Evolutionary conservation across 1,284 basidiomycete species (phyloP), one percentile per base, ranked within the genome.

Genomic region (Phellopilus nigrolimitatus): DNA sequence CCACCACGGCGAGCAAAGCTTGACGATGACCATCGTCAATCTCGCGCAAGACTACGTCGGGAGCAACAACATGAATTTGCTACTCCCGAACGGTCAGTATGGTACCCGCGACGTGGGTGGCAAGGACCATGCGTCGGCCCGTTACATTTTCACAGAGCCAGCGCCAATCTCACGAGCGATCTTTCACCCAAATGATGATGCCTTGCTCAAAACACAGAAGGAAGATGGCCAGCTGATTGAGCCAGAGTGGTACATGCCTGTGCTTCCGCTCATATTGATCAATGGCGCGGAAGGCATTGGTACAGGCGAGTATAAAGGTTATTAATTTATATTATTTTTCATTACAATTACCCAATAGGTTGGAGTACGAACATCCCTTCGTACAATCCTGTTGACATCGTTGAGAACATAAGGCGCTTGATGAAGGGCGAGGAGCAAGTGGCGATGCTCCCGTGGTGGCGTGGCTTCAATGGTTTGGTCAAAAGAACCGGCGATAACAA

Each of bases 251-350:
- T 99, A 97, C 66, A 78, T 98, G 68, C 95, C 97, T 13, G 72
- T 94, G 17, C 63, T 98, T 0, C 97, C 97, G 0, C 76, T 97
- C 68, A 77, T 98, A 0, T 76, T 99, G 39, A 71, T 99, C 64
- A 99, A 99, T 62, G 97, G 97, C 12, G 85, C 90, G 12, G 95
- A 98, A 61, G 97, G 97, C 73, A 99, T 99, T 62, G 97, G 97
- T 49, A 99, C 97, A 46, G 94, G 90, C 84, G 54, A 62, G 21
- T 5, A 42, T 9, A 24, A 15, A 3, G 21, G n/a, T n/a, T 8
- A n/a, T n/a, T n/a, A n/a, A n/a, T n/a, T n/a, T n/a, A 46, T 10
- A 3, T 43, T 37, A 17, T 28, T 45, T 22, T 45, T 46, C 30
- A 24, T 42, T 24, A 51, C 59, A 12, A 53, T 21, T 53, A n/a